Percentiles rank a stretch among this genome's conserved stretches.
Conservation (phyloP, 495 filamentous ascomycete genomes). For the Lasiosphaeria ovina region DNA sequence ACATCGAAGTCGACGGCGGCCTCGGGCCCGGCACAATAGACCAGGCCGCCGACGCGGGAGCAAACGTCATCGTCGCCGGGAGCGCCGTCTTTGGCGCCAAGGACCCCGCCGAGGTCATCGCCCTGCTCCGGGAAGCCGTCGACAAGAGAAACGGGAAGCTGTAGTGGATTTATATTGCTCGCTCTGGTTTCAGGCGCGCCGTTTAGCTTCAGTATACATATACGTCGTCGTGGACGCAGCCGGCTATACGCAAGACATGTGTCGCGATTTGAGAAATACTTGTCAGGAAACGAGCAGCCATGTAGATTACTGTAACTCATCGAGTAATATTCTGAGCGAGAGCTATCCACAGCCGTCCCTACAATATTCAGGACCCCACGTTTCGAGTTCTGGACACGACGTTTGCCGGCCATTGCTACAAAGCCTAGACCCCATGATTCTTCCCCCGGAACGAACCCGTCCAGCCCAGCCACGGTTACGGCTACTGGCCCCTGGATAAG, state of each 20-base stretch:
- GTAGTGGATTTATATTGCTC: slow-evolving; percentile 3
- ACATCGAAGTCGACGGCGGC: slow-evolving; percentile 97
- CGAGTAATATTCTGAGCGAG: too few species aligned
- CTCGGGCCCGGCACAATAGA: slow-evolving; percentile 86
- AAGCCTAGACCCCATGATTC: not conserved
- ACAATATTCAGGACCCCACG: too few species aligned
- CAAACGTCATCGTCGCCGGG: slow-evolving; percentile 98
- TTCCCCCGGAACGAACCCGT: not conserved
- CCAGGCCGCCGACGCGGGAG: slow-evolving; percentile 90
- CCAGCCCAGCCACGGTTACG: not conserved
- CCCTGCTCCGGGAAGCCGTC: slow-evolving; percentile 72
- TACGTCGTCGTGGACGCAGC: too few species aligned
- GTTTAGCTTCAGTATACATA: too few species aligned
- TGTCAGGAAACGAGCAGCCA: too few species aligned
- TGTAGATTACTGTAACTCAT: too few species aligned
- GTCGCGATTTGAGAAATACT: too few species aligned
- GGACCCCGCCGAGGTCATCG: slow-evolving; percentile 82
- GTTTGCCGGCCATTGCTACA: too few species aligned
- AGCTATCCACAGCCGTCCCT: too few species aligned
- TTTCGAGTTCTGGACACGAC: too few species aligned
- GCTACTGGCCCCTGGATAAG: slow-evolving; percentile 13
- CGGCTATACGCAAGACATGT: too few species aligned
- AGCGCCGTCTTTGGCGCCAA: slow-evolving; percentile 92
- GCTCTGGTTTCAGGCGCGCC: not conserved
- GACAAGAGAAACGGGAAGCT: slow-evolving; percentile 53